phyloP scores from a whole-genome alignment of 306 rosid species.

The Lotus japonicus region DNA sequence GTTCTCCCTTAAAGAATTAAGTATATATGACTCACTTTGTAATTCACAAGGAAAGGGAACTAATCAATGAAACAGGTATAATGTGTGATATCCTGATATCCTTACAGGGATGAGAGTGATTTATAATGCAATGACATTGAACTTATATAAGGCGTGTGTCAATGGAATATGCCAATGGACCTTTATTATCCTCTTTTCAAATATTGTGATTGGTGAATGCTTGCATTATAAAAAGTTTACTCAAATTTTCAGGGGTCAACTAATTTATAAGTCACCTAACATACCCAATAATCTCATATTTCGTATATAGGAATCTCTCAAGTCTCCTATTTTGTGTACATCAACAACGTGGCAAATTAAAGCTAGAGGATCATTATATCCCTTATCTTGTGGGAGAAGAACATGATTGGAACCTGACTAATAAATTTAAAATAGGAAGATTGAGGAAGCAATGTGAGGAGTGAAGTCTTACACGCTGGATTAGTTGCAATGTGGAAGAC shows the following conservation, averaged over 20 bases:
- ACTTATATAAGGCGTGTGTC: conserved; percentile 11
- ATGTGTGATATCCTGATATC: conserved; percentile 8
- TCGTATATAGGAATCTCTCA: too few species aligned
- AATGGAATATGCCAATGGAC: conserved; percentile 33
- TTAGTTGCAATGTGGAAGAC: conserved; percentile 12
- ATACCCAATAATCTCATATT: background rate
- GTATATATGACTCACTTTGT: too few species aligned
- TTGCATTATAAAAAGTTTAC: background rate
- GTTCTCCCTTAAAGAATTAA: background rate
- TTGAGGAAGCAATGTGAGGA: background rate
- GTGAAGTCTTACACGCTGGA: background rate
- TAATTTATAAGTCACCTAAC: conserved; percentile 11
- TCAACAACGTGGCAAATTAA: conserved; percentile 13
- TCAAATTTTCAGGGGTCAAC: background rate
- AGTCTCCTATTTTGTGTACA: background rate
- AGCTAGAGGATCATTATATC: background rate
- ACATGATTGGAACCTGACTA: background rate
- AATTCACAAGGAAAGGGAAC: background rate
- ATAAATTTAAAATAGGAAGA: background rate
- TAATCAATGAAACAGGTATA: background rate
- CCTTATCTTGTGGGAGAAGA: background rate
- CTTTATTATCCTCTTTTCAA: background rate
- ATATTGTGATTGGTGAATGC: background rate
- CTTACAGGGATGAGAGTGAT: background rate
- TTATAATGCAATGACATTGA: conserved; percentile 14